Evolutionary conservation across 441 rosid genomes (phyloP), one percentile per base, ranked within the genome.

Genomic region (Cnidoscolus chayamansa): DNA sequence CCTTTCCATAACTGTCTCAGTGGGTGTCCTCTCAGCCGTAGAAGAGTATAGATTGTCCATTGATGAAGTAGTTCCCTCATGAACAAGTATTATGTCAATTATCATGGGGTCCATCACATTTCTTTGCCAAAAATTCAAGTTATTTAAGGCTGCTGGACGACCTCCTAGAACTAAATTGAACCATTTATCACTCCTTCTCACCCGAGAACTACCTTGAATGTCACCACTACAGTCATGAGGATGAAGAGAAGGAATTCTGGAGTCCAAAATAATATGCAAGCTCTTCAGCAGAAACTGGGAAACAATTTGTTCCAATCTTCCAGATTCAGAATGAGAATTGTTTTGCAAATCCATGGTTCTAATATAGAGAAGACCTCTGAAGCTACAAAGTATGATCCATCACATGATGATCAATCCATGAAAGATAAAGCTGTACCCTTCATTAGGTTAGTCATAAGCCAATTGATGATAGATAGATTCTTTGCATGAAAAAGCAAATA

Each of bases 151-250:
- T 1, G 90, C 84, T 37, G 97, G 96, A 72, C 94, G 94, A 72
- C 86, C 96, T 67, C 98, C 98, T 67, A 91, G 83, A 2, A 87
- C 87, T 67, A 93, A 82, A 82, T 91, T 88, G 79, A 93, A 93
- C 98, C 98, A 93, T 84, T 81, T 91, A 77, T 93, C 98, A 61
- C 85, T 93, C 87, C 83, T 91, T 76, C 75, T 88, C 37, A 73
- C 84, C 48, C 85, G 80, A 55, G 80, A 77, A 81, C 48, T 72
- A 0, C 90, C 81, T n/a, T 65, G 73, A 31, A 67, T 66, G 31
- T 81, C 84, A 53, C 81, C 70, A 71, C 64, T 65, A 11, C 74
- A 85, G 19, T 78, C 86, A 66, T 75, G 81, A 1, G 76, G 80
- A 72, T 80, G 89, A 79, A 89, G 81, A 70, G 90, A 91, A 74